A percentile compares a stretch with the other conserved stretches of the same genome.
Conservation (phyloP, 495 filamentous ascomycete genomes). For the Xylaria nigripes region DNA sequence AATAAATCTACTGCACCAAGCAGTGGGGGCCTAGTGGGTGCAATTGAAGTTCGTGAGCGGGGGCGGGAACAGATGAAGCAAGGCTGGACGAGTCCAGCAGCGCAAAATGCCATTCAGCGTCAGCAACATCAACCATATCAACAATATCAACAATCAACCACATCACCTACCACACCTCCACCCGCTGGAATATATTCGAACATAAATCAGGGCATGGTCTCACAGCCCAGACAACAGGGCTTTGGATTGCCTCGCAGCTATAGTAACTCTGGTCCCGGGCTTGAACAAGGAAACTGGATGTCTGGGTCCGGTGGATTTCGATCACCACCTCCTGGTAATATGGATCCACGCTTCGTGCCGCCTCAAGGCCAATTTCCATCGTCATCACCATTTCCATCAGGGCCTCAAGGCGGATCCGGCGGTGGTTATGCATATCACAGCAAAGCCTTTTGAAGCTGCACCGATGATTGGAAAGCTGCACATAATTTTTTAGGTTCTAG, state of each 20-base stretch:
- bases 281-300: slow-evolving; percentile 18
- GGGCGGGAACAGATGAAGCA: slow-evolving; percentile 67
- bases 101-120: slow-evolving; percentile 71
- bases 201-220: slow-evolving; percentile 16
- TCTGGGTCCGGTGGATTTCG: slow-evolving; percentile 25
- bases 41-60: slow-evolving; percentile 66
- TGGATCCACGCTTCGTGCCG: slow-evolving; percentile 20
- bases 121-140: slow-evolving; percentile 51
- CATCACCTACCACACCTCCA: slow-evolving; percentile 15
- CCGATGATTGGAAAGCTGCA: not conserved
- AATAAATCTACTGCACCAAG: slow-evolving; percentile 42
- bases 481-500: not conserved
- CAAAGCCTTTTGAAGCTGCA: slow-evolving; percentile 30
- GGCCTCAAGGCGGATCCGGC: not conserved
- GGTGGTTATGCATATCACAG: slow-evolving; percentile 30
- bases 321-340: slow-evolving; percentile 20
- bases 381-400: slow-evolving; percentile 4
- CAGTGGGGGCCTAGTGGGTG: slow-evolving; percentile 58
- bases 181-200: slow-evolving; percentile 29
- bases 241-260: slow-evolving; percentile 12
- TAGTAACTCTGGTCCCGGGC: slow-evolving; percentile 15
- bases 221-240: slow-evolving; percentile 11
- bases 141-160: slow-evolving; percentile 28
- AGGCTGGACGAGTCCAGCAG: slow-evolving; percentile 61
- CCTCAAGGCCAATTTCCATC: slow-evolving; percentile 23